A percentile compares a stretch with the other conserved stretches of the same genome.
Conservation (phyloP, 2,329 filamentous ascomycete genomes). For the Camillea tinctor region DNA sequence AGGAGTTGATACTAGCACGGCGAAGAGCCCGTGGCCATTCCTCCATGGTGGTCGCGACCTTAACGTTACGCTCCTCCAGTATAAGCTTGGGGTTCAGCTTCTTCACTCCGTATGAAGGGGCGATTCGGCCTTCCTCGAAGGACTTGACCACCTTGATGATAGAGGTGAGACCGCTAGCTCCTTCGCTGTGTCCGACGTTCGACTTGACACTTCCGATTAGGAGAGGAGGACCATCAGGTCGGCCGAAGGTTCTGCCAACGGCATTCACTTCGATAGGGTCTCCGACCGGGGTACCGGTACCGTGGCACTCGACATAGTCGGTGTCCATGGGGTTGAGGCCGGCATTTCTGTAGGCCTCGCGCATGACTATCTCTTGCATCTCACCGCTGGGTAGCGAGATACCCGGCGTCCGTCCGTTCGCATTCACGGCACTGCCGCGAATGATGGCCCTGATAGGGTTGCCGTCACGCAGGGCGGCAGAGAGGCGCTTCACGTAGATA, state of each 20-base stretch:
- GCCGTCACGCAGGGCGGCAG: constrained; percentile 43
- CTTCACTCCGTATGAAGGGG: constrained; percentile 3
- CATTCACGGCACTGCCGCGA: constrained; percentile 36
- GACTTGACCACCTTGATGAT: constrained; percentile 9
- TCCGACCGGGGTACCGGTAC: constrained; percentile 21
- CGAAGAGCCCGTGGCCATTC: neutral
- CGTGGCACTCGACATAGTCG: constrained; percentile 25
- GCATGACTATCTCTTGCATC: constrained; percentile 36
- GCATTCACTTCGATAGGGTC: constrained; percentile 28
- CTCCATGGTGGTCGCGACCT: neutral
- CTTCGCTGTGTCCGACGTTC: constrained; percentile 17
- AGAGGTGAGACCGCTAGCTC: constrained; percentile 8
- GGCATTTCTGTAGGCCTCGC: constrained; percentile 31
- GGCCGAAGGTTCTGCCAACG: constrained; percentile 5
- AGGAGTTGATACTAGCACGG: neutral
- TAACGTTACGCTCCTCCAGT: neutral
- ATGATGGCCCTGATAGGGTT: constrained; percentile 37
- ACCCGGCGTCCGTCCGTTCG: constrained; percentile 42
- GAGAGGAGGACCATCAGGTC: neutral
- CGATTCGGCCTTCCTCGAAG: constrained; percentile 8
- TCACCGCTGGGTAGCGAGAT: constrained; percentile 43
- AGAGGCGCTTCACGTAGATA: constrained; percentile 42
- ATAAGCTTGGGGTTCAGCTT: constrained; percentile 7
- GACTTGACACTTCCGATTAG: constrained; percentile 9
- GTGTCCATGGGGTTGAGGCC: constrained; percentile 24